These are phyloP conservation scores for Lentinula boryana DNA, from an alignment of 768 basidiomycete genomes.

Conservation along the genomic window DNA sequence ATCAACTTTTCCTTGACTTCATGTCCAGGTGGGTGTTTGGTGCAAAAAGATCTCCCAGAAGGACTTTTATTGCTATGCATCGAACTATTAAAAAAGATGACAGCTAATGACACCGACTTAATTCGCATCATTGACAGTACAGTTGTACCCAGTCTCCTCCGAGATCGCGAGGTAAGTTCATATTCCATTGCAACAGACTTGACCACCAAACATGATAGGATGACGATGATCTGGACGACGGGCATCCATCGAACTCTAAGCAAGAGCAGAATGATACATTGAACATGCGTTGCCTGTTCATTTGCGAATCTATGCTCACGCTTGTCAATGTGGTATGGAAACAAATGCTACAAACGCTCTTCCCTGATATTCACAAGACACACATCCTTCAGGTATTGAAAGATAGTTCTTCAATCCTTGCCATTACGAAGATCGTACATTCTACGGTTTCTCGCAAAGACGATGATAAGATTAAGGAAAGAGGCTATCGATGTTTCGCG, in stretches of 20 bases:
- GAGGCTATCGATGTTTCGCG: background rate
- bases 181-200: background rate
- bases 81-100: slow-evolving; percentile 57
- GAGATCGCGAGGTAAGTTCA: slow-evolving; percentile 22
- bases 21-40: slow-evolving; percentile 56
- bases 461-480: background rate
- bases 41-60: slow-evolving; percentile 52
- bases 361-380: slow-evolving; percentile 13
- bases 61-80: slow-evolving; percentile 52
- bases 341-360: too few species aligned
- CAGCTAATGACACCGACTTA: slow-evolving; percentile 57
- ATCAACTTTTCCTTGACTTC: background rate
- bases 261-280: slow-evolving; percentile 37
- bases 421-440: slow-evolving; percentile 27
- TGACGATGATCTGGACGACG: too few species aligned
- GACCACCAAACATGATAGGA: too few species aligned
- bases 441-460: background rate
- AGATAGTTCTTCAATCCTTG: slow-evolving; percentile 40
- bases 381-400: slow-evolving; percentile 42
- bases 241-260: background rate
- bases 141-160: slow-evolving; percentile 35
- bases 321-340: slow-evolving; percentile 57
- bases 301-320: slow-evolving; percentile 65
- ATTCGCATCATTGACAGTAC: slow-evolving; percentile 53
- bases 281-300: slow-evolving; percentile 53